Conservation (phyloP, 2,329 filamentous ascomycete species). For the Aspergillus udagawae region DNA sequence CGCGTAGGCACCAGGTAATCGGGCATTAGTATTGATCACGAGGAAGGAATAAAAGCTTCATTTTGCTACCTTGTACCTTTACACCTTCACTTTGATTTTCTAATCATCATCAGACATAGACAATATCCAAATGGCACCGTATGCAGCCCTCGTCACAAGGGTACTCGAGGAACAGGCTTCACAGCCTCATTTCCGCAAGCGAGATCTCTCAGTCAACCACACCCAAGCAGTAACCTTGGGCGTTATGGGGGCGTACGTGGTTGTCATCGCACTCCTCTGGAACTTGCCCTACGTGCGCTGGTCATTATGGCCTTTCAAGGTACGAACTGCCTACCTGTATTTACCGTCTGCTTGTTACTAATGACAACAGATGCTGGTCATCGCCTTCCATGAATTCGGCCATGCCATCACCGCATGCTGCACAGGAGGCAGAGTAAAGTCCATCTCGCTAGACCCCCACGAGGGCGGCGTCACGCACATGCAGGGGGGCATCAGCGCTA, state of each 20-base stretch:
- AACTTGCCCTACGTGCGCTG: constrained; percentile 73
- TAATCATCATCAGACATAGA: background rate
- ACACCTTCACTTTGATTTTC: background rate
- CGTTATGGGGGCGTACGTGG: constrained; percentile 67
- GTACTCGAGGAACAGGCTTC: constrained; percentile 15
- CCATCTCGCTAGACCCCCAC: constrained; percentile 68
- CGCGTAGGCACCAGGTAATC: constrained; percentile 8
- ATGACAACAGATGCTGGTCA: constrained; percentile 65
- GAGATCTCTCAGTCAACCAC: constrained; percentile 59
- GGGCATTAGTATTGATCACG: constrained; percentile 4
- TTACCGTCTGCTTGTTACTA: background rate
- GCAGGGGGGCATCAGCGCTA: constrained; percentile 64
- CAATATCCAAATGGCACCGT: constrained; percentile 23
- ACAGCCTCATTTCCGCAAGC: constrained; percentile 40
- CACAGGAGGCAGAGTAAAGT: constrained; percentile 70
- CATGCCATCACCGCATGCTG: constrained; percentile 69
- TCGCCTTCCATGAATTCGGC: constrained; percentile 76
- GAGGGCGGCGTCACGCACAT: constrained; percentile 78
- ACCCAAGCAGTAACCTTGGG: constrained; percentile 69
- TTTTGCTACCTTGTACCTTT: background rate
- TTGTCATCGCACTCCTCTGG: constrained; percentile 72
- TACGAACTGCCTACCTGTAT: constrained; percentile 29
- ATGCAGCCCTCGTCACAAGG: constrained; percentile 17
- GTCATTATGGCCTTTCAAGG: constrained; percentile 78
- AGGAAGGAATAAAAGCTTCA: background rate